Base-by-base conservation (phyloP, 1,139 yeast species). In the Schizosaccharomyces versatilis region DNA sequence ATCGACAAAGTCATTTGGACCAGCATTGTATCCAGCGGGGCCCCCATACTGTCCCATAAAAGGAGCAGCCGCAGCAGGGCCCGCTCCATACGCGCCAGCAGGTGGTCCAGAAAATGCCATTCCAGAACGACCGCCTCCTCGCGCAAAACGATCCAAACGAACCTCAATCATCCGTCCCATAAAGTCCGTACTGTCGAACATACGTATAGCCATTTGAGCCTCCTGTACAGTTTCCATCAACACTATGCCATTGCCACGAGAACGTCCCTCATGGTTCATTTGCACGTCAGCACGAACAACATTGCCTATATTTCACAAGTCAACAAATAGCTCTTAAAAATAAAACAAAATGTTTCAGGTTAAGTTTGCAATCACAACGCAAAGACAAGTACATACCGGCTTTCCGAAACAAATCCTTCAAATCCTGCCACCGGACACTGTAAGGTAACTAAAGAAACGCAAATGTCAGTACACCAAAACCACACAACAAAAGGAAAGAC, bases 101-200 rank as follows among this genome's bases (percentile, higher is more conserved):
- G 32, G 32, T 24, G 32, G 32, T 5, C 32, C 32, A 24, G 32
- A 24, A 24, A 24, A 24, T 24, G 32, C 32, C 32, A 24, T 24
- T 24, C 32, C 32, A 24, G 32, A 24, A 24, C 32, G 32, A 24
- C 32, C 32, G 32, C 32, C 32, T 24, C 32, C 32, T 24, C 32
- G 40, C 6, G 60, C 61, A 49, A 54, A 60, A 1, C 62, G 57
- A 53, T 61, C 63, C 47, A 58, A 59, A 32, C 61, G 62, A 65
- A 88, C 96, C 66, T 73, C 90, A 58, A 88, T 84, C 69, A 81
- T 86, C 68, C 82, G 83, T 66, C 88, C 95, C 68, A 84, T 83
- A 74, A 85, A 79, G 66, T 84, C 79, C 88, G 83, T 84, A 71
- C 95, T 95, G 71, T 86, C 84, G 67, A 85, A 88, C 67, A 80